phyloP scores from a whole-genome alignment of 441 rosid species.

The Biscutella auriculata region DNA sequence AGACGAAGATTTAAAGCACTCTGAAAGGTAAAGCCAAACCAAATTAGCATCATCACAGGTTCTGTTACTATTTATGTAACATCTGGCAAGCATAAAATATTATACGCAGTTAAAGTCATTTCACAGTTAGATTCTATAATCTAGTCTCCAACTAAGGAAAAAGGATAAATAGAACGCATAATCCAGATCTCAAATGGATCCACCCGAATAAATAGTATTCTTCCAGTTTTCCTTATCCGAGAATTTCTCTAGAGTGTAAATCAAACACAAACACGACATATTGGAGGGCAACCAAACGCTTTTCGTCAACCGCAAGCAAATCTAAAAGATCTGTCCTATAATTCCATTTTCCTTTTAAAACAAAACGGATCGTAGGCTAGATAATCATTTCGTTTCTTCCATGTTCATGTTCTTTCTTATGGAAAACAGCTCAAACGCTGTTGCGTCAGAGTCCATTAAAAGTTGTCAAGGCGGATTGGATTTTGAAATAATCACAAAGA shows the following conservation, averaged over 20 bases:
- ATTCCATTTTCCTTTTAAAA: not conserved
- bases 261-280: slow-evolving; percentile 14
- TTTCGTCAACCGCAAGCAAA: slow-evolving; percentile 13
- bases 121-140: not conserved
- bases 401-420: not conserved
- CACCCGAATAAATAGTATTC: not conserved
- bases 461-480: not conserved
- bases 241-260: slow-evolving; percentile 6
- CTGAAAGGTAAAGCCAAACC: slow-evolving; percentile 22
- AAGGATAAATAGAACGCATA: not conserved
- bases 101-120: not conserved
- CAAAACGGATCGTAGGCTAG: not conserved
- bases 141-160: not conserved
- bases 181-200: not conserved
- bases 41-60: not conserved
- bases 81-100: not conserved
- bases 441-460: not conserved
- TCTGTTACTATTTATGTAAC: not conserved
- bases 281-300: not conserved
- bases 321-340: not conserved
- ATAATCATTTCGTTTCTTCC: not conserved
- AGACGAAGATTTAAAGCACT: slow-evolving; percentile 81
- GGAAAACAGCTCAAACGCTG: not conserved
- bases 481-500: not conserved
- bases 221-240: not conserved